phyloP scores from a whole-genome alignment of 257 asterid species.

The Solanum medicagineum region DNA sequence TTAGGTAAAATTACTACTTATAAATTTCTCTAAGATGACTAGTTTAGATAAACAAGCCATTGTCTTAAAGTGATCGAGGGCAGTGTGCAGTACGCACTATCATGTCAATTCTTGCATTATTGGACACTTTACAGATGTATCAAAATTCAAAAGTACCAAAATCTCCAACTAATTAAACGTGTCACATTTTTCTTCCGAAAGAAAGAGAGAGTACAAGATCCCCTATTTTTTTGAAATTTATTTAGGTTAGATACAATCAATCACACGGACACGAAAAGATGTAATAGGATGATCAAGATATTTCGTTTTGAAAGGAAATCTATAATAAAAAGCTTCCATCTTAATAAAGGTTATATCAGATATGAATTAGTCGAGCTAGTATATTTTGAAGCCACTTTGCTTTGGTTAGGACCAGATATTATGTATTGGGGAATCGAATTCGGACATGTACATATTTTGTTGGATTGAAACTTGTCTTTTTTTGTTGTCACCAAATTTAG shows the following conservation, averaged over 20 bases:
- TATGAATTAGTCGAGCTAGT: neutral
- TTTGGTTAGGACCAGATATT: neutral
- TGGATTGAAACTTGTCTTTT: neutral
- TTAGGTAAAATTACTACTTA: neutral
- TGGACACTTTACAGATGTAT: neutral
- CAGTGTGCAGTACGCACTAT: neutral
- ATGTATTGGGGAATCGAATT: neutral
- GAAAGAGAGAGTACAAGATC: neutral
- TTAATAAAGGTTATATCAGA: neutral
- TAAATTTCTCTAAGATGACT: neutral
- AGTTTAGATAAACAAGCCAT: neutral
- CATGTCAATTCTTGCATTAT: neutral
- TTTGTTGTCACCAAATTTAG: neutral
- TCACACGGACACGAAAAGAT: too few species aligned
- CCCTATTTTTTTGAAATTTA: neutral
- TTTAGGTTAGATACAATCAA: neutral
- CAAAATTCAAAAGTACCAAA: neutral
- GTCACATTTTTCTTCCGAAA: neutral
- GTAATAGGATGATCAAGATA: neutral
- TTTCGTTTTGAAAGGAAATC: neutral
- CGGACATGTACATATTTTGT: neutral
- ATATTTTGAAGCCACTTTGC: neutral
- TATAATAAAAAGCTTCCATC: neutral
- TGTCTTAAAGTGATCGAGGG: neutral
- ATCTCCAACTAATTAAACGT: neutral